Base-by-base conservation (phyloP, 257 asterid species). In the Anisodus acutangulus region DNA sequence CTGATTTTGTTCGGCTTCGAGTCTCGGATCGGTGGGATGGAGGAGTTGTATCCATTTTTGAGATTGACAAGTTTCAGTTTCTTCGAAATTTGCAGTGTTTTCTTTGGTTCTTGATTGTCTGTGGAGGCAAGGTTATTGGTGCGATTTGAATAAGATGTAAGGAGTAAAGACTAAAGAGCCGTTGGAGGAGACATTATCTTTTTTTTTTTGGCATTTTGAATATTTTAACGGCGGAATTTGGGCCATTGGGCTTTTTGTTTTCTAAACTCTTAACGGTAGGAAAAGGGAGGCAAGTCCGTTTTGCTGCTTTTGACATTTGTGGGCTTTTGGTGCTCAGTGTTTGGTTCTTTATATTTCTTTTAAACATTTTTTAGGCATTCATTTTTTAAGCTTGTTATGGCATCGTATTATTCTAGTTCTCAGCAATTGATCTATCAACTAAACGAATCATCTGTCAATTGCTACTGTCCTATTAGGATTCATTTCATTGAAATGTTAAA, bases 21-120 rank as follows among this genome's bases (percentile, higher is more conserved):
- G 92, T 62, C 35, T 92, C 94, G 2, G 95, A 88, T 54, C 88
- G 88, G 79, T 87, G 91, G 84, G 90, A 87, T 1, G 87, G 90
- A 13, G 95, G 94, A 3, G 95, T 85, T 16, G 91, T 86, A 57
- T 90, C 97, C 98, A 95, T 95, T 43, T 59, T 31, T 17, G 83
- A 63, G 53, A 55, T 31, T 15, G 82, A 78, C 9, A 35, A 57
- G 54, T 55, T 83, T 80, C 55, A 74, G 85, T 74, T 71, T 26
- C 58, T 45, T 70, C 62, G 57, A 82, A 43, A 49, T 43, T 80
- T 83, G 45, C 6, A 43, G 15, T 49, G 15, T 60, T 10, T 78
- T 84, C 17, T 11, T 63, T 58, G 62, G 57, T 74, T 59, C 85
- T 17, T 82, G 78, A 54, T 3, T 19, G 39, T 5, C 78, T 8